Conservation (phyloP, 2,329 filamentous ascomycete species). For the Drechmeria coniospora region DNA sequence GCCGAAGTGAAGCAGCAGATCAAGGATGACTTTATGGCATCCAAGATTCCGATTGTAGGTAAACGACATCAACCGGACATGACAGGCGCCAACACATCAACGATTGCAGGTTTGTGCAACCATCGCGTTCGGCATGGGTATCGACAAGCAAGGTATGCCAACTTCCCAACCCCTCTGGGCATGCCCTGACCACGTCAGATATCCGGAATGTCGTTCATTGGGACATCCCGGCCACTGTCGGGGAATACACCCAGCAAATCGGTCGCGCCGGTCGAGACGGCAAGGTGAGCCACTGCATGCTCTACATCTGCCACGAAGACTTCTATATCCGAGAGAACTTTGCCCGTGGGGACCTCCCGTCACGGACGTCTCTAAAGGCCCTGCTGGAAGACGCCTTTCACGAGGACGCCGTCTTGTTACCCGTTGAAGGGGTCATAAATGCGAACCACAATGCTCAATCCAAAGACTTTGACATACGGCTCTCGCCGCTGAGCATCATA, state of each 20-base stretch:
- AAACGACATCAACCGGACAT: not conserved
- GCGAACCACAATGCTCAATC: constrained; percentile 28
- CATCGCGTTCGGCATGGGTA: constrained; percentile 45
- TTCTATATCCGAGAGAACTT: constrained; percentile 44
- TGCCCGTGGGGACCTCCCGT: constrained; percentile 42
- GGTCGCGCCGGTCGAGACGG: constrained; percentile 41
- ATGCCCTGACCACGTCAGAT: constrained; percentile 11
- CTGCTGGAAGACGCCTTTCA: constrained; percentile 38
- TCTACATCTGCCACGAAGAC: constrained; percentile 41
- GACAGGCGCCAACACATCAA: not conserved
- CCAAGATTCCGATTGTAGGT: constrained; percentile 19
- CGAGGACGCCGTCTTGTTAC: constrained; percentile 6
- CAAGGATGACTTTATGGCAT: constrained; percentile 37
- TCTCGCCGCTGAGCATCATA: constrained; percentile 32
- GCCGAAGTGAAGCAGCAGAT: constrained; percentile 25
- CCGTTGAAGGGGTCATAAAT: constrained; percentile 11
- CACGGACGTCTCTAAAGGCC: constrained; percentile 27
- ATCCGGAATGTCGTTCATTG: constrained; percentile 40
- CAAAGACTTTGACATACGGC: constrained; percentile 36
- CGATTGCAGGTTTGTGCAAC: constrained; percentile 21
- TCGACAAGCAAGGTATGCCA: constrained; percentile 29
- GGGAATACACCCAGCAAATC: constrained; percentile 43
- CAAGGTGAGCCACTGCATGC: constrained; percentile 35
- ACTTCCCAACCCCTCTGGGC: not conserved
- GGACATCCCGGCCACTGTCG: constrained; percentile 33